Base-by-base conservation (phyloP, 306 rosid species). In the Vigna angularis region DNA sequence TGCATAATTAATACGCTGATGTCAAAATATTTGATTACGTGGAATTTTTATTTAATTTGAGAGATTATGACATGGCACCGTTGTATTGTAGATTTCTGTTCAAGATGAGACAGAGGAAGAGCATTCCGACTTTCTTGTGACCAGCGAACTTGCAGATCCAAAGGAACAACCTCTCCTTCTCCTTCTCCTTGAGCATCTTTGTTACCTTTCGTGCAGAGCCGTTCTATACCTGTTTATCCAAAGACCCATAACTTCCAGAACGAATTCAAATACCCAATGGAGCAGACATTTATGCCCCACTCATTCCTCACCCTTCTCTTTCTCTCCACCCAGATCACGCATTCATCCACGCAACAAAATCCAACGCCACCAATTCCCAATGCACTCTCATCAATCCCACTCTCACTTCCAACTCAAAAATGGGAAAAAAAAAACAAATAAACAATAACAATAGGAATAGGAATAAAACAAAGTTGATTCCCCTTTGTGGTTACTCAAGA, bases 161-260 rank as follows among this genome's bases (percentile, higher is more conserved):
- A 77, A 77, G 87, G 86, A 90, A 86, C 80, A 87, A 52, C 72
- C 86, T 85, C 68, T 92, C 98, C 81, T 86, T 94, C 64, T 92
- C 98, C 90, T 94, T 94, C 58, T 91, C 97, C 91, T 91, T 94
- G 5, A 84, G 55, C 97, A 92, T 94, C 84, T 94, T 94, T 1
- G 88, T 81, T 81, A 91, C 83, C 73, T 94, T 94, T 1, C 94
- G 75, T 28, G 84, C 61, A 32, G 83, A 65, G 58, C 85, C 87
- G 72, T 75, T 93, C 74, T 74, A 86, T 59, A 77, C 24, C 85
- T 93, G 95, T 67, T 90, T 90, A 74, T 89, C 96, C 86, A 89
- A 83, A 75, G 96, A 86, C 63, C 94, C 96, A 77, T 89, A 94
- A 88, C 98, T 94, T 53, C 81, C 87, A 11, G 98, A 87, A 64